Base-by-base conservation (phyloP, 108 stramenopile species). In the Cylindrotheca fusiformis region DNA sequence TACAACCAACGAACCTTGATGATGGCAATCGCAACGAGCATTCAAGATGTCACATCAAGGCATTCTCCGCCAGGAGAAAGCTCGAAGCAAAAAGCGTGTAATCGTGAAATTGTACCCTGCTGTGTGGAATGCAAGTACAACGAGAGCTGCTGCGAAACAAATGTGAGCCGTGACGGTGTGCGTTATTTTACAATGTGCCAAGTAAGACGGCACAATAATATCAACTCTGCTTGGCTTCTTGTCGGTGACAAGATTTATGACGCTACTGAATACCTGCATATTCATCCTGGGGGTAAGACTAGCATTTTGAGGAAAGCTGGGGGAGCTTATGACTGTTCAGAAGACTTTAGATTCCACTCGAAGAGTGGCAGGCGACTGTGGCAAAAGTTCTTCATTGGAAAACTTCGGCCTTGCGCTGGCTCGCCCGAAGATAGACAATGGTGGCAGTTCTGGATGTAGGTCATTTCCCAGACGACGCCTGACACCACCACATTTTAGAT, bases 231-330 rank as follows among this genome's bases (percentile, higher is more conserved):
- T 31, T 94, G 93, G 93, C 68, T 94, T 22, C 75, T 94, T 8
- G 81, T 73, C n/a, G 89, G 89, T 4, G 69, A 72, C 46, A 47
- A 67, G 19, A 77, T 94, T 19, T 94, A 90, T 60, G 93, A 94
- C 72, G 90, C 74, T 18, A 91, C 93, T 1, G 61, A 71, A 1
- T 88, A 82, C 61, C 69, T 94, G 32, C 47, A 53, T 3, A 59
- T 57, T 20, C 93, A 94, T 69, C 93, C 93, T 2, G 93, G 89
- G 1, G 93, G 93, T 3, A 64, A 60, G 44, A 60, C 61, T n/a
- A 69, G 68, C 20, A 79, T 94, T n/a, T 48, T 94, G 30, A 73
- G 67, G 28, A 82, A 80, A 48, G 46, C 76, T 0, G 93, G 89
- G 8, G 89, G 89, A 0, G 77, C 55, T 3, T 67, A 47, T 0